Evolutionary conservation across 768 basidiomycete genomes (phyloP), one percentile per base, ranked within the genome.

Genomic region (Omphalotus guepiniiformis): DNA sequence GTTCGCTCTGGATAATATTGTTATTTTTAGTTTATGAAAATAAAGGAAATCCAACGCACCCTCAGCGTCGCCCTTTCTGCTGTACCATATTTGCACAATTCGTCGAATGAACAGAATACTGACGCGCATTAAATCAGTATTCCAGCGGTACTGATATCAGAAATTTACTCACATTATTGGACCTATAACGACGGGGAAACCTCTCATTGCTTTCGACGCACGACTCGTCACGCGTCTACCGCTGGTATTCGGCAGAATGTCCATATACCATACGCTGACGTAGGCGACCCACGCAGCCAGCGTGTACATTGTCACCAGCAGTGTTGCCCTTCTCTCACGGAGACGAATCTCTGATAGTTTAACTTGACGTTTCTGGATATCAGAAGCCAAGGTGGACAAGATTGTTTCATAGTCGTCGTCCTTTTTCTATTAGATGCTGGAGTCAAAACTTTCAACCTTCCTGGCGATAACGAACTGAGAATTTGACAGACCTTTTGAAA

Each of bases 41-140:
- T 13, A 40, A 3, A 32, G 19, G 13, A 40, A 29, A 47, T 47
- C 30, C n/a, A 34, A 63, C 72, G 28, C 52, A 90, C 90, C 90
- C 75, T 92, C 91, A 2, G 78, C 79, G 53, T 87, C 79, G 2
- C 85, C 90, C 56, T 82, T 91, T 48, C 84, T 73, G 18, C 76
- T 77, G 57, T 90, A 93, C 88, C 88, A 91, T 49, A 85, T 74
- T 61, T 91, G 87, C 48, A 91, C 85, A 46, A 92, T 83, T 30
- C 90, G 70, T 27, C 90, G 75, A 13, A 82, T 78, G 58, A 91
- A 90, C 39, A 92, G 63, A 28, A 90, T 82, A 16, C 87, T 82
- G 62, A 42, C 39, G 28, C 45, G 16, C 23, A 26, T 15, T 39
- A 41, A 34, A 6, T 28, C 6, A n/a, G 19, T 25, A 12, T 18